These are phyloP conservation scores for Carallia brachiata DNA, from an alignment of 345 rosid genomes.

Conservation along the genomic window DNA sequence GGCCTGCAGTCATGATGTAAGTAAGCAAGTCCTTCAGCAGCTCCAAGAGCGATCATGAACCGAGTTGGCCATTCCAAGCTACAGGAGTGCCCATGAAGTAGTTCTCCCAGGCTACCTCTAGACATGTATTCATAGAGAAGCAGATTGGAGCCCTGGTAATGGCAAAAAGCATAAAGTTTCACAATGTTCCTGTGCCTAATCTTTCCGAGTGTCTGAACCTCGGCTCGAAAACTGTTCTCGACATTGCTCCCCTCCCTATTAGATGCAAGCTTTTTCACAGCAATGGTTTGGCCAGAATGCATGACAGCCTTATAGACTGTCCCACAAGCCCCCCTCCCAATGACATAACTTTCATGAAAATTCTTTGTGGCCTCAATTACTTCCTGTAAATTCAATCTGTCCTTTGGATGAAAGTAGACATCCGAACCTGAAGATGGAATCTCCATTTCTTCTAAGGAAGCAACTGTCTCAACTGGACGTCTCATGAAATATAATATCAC, in stretches of 20 bases:
- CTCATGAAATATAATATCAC: constrained; percentile 53
- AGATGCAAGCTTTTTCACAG: constrained; percentile 70
- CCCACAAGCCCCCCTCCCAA: constrained; percentile 88
- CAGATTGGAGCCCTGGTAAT: constrained; percentile 66
- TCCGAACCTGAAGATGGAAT: constrained; percentile 43
- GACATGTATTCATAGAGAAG: constrained; percentile 77
- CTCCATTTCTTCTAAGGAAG: constrained; percentile 43
- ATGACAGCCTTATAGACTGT: constrained; percentile 67
- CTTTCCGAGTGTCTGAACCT: constrained; percentile 77
- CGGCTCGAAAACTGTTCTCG: constrained; percentile 72
- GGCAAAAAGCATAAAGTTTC: constrained; percentile 77
- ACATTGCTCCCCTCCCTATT: constrained; percentile 55
- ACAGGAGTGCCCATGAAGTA: constrained; percentile 47
- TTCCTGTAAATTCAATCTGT: constrained; percentile 67
- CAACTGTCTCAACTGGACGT: constrained; percentile 41
- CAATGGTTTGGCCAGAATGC: constrained; percentile 57
- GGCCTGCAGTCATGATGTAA: constrained; percentile 84
- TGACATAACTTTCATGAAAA: constrained; percentile 50
- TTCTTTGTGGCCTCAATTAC: constrained; percentile 63
- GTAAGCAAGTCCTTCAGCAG: constrained; percentile 79
- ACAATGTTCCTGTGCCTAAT: constrained; percentile 80
- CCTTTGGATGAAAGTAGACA: constrained; percentile 63
- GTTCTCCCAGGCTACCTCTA: constrained; percentile 82
- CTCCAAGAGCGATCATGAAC: constrained; percentile 67
- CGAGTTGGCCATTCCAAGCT: constrained; percentile 61